These are phyloP conservation scores for Diutina pseudorugosa DNA, from an alignment of 1,139 yeast species.

Conservation along the genomic window DNA sequence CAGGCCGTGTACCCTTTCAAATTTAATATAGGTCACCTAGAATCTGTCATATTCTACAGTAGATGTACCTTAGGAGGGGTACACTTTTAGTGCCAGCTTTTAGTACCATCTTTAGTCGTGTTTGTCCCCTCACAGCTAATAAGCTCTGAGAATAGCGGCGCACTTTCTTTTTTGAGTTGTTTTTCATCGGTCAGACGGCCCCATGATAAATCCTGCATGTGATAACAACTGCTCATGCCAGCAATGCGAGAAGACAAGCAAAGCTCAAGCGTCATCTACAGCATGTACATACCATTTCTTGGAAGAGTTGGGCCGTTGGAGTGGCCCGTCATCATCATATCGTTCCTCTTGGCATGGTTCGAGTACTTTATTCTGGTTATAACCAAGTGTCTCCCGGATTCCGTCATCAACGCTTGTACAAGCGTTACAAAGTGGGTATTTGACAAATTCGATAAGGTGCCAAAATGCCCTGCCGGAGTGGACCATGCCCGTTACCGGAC, in stretches of 20 bases:
- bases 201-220: neutral
- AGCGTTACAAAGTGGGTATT: neutral
- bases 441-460: neutral
- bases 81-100: no score
- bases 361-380: conserved; percentile 25
- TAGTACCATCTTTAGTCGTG: no score
- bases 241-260: neutral
- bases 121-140: no score
- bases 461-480: neutral
- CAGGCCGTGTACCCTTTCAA: no score
- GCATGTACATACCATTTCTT: conserved; percentile 27
- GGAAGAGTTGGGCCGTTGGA: conserved; percentile 22
- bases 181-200: neutral
- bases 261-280: neutral
- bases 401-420: conserved; percentile 13
- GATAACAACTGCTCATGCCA: neutral
- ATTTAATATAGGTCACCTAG: no score
- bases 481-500: neutral
- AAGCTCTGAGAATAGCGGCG: no score
- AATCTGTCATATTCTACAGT: no score
- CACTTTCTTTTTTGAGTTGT: neutral
- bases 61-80: no score
- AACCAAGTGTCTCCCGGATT: conserved; percentile 21
- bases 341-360: conserved; percentile 28
- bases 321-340: conserved; percentile 24